A percentile compares a stretch with the other conserved stretches of the same genome.
Evolutionary conservation across 78 protist species (phyloP).

Genomic region (Dictyostelium capitatum): DNA sequence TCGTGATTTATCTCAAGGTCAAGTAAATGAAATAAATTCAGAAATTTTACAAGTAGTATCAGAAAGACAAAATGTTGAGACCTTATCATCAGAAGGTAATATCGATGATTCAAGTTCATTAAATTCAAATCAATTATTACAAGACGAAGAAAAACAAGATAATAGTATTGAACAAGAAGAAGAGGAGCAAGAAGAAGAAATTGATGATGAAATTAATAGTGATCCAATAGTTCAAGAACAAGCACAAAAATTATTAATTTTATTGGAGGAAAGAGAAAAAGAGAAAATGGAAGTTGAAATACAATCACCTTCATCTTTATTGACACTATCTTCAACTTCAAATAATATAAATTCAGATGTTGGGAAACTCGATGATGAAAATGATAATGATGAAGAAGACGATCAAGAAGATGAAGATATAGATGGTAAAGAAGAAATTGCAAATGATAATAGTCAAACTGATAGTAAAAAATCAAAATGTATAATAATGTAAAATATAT

Average conservation of each 20-base stretch:
- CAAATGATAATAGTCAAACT: background rate
- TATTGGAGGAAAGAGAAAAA: background rate
- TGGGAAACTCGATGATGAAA: background rate
- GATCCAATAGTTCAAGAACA: background rate
- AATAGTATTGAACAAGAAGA: background rate
- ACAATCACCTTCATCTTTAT: background rate
- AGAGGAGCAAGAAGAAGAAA: background rate
- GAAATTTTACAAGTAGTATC: background rate
- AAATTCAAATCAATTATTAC: background rate
- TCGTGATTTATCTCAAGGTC: background rate
- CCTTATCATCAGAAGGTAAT: slow-evolving; percentile 1
- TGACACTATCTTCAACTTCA: background rate
- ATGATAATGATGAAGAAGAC: background rate
- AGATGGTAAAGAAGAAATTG: too few relatives aligned
- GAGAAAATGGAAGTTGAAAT: background rate
- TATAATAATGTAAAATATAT: background rate
- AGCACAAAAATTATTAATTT: background rate
- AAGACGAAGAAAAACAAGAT: background rate
- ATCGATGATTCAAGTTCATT: background rate
- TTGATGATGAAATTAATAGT: background rate
- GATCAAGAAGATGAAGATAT: background rate
- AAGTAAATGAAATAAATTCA: background rate
- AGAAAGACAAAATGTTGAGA: background rate
- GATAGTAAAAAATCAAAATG: background rate
- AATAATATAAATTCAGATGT: background rate